Evolutionary conservation across 352 stramenopile species (phyloP), one percentile per base, ranked within the genome.

Genomic region (Phytophthora ramorum): DNA sequence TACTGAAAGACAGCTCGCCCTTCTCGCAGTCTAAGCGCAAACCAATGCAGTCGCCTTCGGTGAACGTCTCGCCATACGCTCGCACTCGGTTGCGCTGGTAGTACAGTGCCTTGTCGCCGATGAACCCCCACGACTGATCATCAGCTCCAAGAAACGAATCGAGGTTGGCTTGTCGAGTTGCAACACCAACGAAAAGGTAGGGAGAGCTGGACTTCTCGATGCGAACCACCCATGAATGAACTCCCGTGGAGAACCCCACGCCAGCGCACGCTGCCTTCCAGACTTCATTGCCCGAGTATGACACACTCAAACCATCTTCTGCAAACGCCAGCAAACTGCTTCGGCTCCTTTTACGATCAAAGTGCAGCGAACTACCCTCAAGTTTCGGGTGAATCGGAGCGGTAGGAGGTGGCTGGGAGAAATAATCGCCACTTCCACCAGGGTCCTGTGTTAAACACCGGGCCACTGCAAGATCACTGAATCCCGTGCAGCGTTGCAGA

Each of bases 31-130:
- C 83, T 10, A 98, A 67, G 1, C 73, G 80, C 7, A 96, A 83
- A 1, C 85, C 85, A 24, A 98, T 89, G 37, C 84, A 72, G 49
- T 98, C 94, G 1, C 91, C 91, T 73, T 97, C 85, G 0, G 71
- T 69, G 69, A 97, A 98, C 1, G 44, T 65, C 13, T 95, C 88
- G 7, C 94, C 93, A 50, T 97, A 98, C 22, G 91, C 71, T 7
- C 89, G 92, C 7, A 97, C 52, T 8, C 98, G 98, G 58, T 96
- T 97, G 20, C 97, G 83, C 61, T 99, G 97, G 66, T 99, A 98
- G 73, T 99, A 99, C 13, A 99, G 76, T n/a, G 97, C 97, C 68
- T 98, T 97, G 52, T 99, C 98, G 0, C 97, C 98, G 54, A 99
- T 99, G 54, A 98, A 98, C 8, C 98, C 98, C 97, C 97, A 99